Percentiles rank a stretch among this genome's conserved stretches.
Evolutionary conservation across 2,329 filamentous ascomycete species (phyloP).

Genomic region (Neodidymelliopsis sp.): DNA sequence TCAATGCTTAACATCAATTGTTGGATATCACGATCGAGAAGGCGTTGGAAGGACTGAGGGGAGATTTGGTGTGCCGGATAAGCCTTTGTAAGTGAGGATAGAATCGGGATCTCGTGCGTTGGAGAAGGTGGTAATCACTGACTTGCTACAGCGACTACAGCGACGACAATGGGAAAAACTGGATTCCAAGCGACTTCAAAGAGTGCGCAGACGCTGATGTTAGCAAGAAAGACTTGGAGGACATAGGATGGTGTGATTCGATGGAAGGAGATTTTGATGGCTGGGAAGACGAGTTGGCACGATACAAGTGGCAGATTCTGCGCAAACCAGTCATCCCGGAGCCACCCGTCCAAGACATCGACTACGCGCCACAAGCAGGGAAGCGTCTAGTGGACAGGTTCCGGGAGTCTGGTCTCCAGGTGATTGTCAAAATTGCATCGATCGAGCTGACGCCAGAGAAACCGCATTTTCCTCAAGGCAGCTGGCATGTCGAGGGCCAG

Average conservation of each 20-base stretch:
- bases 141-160: constrained; percentile 10
- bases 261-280: neutral
- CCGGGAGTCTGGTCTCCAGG: constrained; percentile 55
- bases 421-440: constrained; percentile 69
- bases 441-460: constrained; percentile 67
- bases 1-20: constrained; percentile 22
- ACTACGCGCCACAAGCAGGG: constrained; percentile 21
- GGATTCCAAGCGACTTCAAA: constrained; percentile 18
- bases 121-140: too few relatives aligned
- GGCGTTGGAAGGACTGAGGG: constrained; percentile 21
- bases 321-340: constrained; percentile 28
- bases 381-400: constrained; percentile 24
- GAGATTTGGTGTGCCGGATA: constrained; percentile 8
- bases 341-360: constrained; percentile 18
- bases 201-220: constrained; percentile 15
- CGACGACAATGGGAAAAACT: constrained; percentile 24
- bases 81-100: constrained; percentile 12
- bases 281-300: neutral
- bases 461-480: constrained; percentile 61
- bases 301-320: constrained; percentile 25
- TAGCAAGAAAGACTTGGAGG: constrained; percentile 1
- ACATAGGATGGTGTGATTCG: too few relatives aligned
- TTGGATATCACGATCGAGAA: neutral
- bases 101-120: neutral
- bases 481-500: constrained; percentile 59